These are phyloP conservation scores for Cryptococcus depauperatus DNA, from an alignment of 1,284 basidiomycete genomes.

Conservation along the genomic window DNA sequence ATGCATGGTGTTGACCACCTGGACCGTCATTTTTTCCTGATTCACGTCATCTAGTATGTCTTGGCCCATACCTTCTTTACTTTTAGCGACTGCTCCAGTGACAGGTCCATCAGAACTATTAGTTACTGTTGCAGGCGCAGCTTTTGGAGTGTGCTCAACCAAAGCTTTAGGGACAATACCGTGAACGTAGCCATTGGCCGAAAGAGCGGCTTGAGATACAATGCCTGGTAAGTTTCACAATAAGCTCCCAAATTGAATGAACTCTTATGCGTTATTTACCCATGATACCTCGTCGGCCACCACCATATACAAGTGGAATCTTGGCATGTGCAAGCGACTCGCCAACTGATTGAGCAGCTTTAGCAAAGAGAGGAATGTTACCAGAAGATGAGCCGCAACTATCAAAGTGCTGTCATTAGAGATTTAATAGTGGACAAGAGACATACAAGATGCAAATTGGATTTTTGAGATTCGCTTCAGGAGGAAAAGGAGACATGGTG, in stretches of 20 bases:
- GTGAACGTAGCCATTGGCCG: conserved; percentile 64
- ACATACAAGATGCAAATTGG: conserved; percentile 45
- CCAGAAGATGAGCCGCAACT: conserved; percentile 58
- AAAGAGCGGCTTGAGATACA: conserved; percentile 61
- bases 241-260: background rate
- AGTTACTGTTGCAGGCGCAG: conserved; percentile 9
- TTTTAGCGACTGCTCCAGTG: conserved; percentile 10
- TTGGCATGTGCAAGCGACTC: conserved; percentile 58
- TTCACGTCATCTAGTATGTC: conserved; percentile 45
- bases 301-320: conserved; percentile 74
- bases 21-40: conserved; percentile 33
- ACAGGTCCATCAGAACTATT: background rate
- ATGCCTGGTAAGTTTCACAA: conserved; percentile 51
- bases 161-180: conserved; percentile 69
- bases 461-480: conserved; percentile 15
- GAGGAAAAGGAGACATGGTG: conserved; percentile 22
- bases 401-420: background rate
- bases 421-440: background rate
- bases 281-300: conserved; percentile 77
- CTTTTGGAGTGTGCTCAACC: conserved; percentile 29
- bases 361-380: conserved; percentile 53
- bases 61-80: conserved; percentile 34
- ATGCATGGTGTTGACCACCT: conserved; percentile 78
- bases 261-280: conserved; percentile 40
- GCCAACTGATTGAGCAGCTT: conserved; percentile 70